These are phyloP conservation scores for Centaurea solstitialis DNA, from an alignment of 129 eudicot species.

Conservation along the genomic window DNA sequence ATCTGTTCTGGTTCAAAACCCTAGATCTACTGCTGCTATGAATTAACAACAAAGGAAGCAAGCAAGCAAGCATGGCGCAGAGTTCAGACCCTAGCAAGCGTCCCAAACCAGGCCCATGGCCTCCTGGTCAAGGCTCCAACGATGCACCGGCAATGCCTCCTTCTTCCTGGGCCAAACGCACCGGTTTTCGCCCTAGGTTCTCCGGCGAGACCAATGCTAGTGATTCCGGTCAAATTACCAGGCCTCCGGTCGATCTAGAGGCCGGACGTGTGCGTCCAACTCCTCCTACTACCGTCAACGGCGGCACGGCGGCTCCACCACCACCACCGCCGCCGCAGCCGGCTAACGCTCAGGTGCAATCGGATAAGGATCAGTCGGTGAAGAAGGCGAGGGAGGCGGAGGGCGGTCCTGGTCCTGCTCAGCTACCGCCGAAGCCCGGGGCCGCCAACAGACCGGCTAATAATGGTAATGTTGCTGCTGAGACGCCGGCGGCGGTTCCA, in stretches of 20 bases:
- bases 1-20: conserved; percentile 15
- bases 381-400: conserved; percentile 68
- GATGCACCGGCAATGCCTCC: conserved; percentile 75
- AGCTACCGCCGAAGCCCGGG: conserved; percentile 31
- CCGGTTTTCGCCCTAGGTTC: conserved; percentile 94
- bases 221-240: conserved; percentile 64
- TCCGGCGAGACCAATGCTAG: conserved; percentile 89
- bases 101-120: conserved; percentile 64
- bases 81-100: conserved; percentile 72
- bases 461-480: conserved; percentile 9
- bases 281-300: conserved; percentile 32
- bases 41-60: conserved; percentile 20
- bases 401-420: conserved; percentile 39
- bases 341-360: background rate
- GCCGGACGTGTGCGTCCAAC: conserved; percentile 53
- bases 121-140: conserved; percentile 57
- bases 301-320: conserved; percentile 35
- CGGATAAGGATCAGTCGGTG: conserved; percentile 36
- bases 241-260: conserved; percentile 54
- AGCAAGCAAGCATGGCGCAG: conserved; percentile 18
- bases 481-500: conserved; percentile 30
- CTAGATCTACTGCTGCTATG: conserved; percentile 31
- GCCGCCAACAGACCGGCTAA: conserved; percentile 7
- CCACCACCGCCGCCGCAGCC: conserved; percentile 7
- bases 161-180: conserved; percentile 92